Base-by-base conservation (phyloP, 176 grass and related monocot species). In the Tuctoria greenei region DNA sequence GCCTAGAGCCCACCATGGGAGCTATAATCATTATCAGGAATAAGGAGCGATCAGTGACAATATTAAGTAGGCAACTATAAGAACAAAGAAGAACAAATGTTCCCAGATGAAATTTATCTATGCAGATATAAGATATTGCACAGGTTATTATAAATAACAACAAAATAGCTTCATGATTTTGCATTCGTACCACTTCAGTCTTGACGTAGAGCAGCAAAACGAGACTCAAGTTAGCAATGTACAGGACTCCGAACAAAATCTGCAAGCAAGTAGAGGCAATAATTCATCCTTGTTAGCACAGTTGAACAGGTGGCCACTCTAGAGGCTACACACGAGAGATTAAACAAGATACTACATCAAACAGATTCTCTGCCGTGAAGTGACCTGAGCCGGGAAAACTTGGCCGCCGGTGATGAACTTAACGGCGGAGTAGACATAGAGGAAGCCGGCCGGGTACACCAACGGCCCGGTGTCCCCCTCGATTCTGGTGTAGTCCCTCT, bases 401-500 rank as follows among this genome's bases (percentile, higher is more conserved):
- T 82, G 84, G 13, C 84, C 89, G 0, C 82, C 95, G 67, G 89
- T 94, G 43, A 98, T 42, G 79, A 92, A 94, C 83, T 92, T 93
- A 54, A 94, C 64, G 46, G 77, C 59, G 42, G 91, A 94, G 80
- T 94, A 98, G 59, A 92, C 36, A 64, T 98, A 98, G 63, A 98
- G 95, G 86, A 98, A 98, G 31, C 91, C 95, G 34, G 95, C 89
- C 21, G 95, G 95, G 88, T 98, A 95, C 10, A 98, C 89, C 73
- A 98, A 82, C 25, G 95, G 91, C 28, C 95, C 91, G 1, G 95
- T 98, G 80, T 98, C 95, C 20, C 95, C 95, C 82, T 95, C 86
- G 66, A 98, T 93, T 72, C 85, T 90, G 59, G 91, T 88, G 87
- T 94, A 98, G 61, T 95, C 89, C 90, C 87, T 92, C 79, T 90